A percentile compares a stretch with the other conserved stretches of the same genome.
Evolutionary conservation across 2,329 filamentous ascomycete genomes (phyloP).

Genomic region (Penicillium capsulatum): DNA sequence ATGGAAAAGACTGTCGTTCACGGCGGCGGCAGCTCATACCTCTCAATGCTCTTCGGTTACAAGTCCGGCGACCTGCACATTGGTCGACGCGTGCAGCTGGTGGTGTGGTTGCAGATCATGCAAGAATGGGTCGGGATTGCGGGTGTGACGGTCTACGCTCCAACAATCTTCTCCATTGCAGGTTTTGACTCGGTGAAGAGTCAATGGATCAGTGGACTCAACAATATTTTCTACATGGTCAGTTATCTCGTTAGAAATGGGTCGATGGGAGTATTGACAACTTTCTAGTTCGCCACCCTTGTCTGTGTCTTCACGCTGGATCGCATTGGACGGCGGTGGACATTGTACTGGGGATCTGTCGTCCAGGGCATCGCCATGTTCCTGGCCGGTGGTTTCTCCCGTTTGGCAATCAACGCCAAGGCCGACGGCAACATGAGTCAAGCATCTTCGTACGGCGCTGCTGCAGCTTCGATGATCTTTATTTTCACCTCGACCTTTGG

Average conservation of each 20-base stretch:
- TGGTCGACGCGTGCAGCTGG: slow-evolving; percentile 63
- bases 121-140: slow-evolving; percentile 69
- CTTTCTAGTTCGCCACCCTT: slow-evolving; percentile 58
- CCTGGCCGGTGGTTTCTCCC: slow-evolving; percentile 59
- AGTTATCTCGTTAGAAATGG: too few relatives aligned
- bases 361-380: slow-evolving; percentile 66
- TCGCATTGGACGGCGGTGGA: slow-evolving; percentile 64
- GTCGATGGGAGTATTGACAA: too few relatives aligned
- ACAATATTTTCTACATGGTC: slow-evolving; percentile 56
- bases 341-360: slow-evolving; percentile 63
- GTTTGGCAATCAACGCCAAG: slow-evolving; percentile 50
- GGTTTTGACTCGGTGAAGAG: slow-evolving; percentile 59
- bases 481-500: slow-evolving; percentile 63
- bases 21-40: slow-evolving; percentile 56
- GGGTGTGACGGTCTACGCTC: slow-evolving; percentile 60
- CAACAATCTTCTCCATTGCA: slow-evolving; percentile 62
- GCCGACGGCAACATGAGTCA: slow-evolving; percentile 45
- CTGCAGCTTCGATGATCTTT: slow-evolving; percentile 67
- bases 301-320: slow-evolving; percentile 68
- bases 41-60: slow-evolving; percentile 63
- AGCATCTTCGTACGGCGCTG: slow-evolving; percentile 55
- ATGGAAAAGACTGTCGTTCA: slow-evolving; percentile 56
- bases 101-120: slow-evolving; percentile 68
- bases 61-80: slow-evolving; percentile 63
- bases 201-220: slow-evolving; percentile 60